Evolutionary conservation across 345 rosid genomes (phyloP), one percentile per base, ranked within the genome.

Genomic region (Cardamine resedifolia): DNA sequence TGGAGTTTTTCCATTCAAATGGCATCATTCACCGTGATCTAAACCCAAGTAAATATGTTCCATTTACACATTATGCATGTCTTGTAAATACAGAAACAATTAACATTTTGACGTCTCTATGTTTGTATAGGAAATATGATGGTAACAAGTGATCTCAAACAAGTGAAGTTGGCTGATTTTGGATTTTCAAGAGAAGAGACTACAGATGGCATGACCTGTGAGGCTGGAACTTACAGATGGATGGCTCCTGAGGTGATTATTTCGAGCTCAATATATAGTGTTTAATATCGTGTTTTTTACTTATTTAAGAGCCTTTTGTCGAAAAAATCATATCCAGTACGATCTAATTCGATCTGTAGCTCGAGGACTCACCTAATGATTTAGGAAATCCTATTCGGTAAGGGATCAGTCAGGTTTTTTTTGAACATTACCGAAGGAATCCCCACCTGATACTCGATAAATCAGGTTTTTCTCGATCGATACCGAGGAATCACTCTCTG

Each of bases 211-310:
- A 90, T 86, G 96, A 83, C 87, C 8, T 57, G 80, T 75, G 92
- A 82, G 60, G 86, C 81, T 12, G 92, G 92, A 7, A 84, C 89
- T 27, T 87, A 81, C 69, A 78, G 83, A 51, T 89, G 87, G 85
- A 87, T 89, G 96, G 92, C 96, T 75, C 96, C 96, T 0, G 96
- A 87, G 88, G 92, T 87, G 70, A 14, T 24, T 65, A 15, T 66
- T 58, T 74, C 39, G 27, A 59, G 6, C 49, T 10, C 2, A 58
- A 7, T 58, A 23, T 30, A 0, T 30, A n/a, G n/a, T n/a, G n/a
- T n/a, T n/a, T n/a, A n/a, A n/a, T n/a, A n/a, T n/a, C n/a, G n/a
- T n/a, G n/a, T n/a, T n/a, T n/a, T n/a, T n/a, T n/a, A n/a, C n/a
- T n/a, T n/a, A n/a, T n/a, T n/a, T n/a, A n/a, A n/a, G n/a, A n/a